Base-by-base conservation (phyloP, 306 rosid genomes). In the Castanopsis chinensis region DNA sequence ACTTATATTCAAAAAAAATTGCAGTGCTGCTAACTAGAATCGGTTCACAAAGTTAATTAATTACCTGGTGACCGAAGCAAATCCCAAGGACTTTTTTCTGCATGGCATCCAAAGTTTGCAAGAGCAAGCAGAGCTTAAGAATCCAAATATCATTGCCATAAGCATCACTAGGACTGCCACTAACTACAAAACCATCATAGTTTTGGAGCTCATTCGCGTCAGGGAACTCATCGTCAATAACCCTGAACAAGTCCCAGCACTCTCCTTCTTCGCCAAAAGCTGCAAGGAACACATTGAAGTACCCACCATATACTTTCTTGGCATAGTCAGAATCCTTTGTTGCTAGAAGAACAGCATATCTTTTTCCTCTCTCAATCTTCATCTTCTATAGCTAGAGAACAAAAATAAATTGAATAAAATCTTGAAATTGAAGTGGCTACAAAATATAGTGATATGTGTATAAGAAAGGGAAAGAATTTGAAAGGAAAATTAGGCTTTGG, bases 41-140 rank as follows among this genome's bases (percentile, higher is more conserved):
- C 4, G 18, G 18, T 43, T 5, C 3, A 15, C 58, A 4, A 5
- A 13, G 5, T 43, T 54, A 52, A 56, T 30, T 21, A 56, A 49
- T 25, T 84, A 88, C 97, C 92, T 90, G 97, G 73, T 90, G 93
- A 7, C 97, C 94, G 41, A 92, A 90, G 86, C 94, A 92, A 73
- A 92, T 87, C 51, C 95, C 93, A 13, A 92, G 92, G 71, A 92
- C 21, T 80, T 89, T 90, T 82, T 90, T 92, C 73, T 74, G 81
- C 91, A 89, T 90, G 74, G 90, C 81, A 76, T 89, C 86, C 15
- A 92, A 70, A 77, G 79, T 87, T 73, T 80, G 88, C 71, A 92
- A 55, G 77, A 92, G 83, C 70, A 78, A 80, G 73, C 93, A 90
- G 0, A 92, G 97, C 73, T 85, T 76, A 64, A 80, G 75, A 69